Evolutionary conservation across 208 protist genomes (phyloP), one percentile per base, ranked within the genome.

Genomic region (Pavlovales sp.): DNA sequence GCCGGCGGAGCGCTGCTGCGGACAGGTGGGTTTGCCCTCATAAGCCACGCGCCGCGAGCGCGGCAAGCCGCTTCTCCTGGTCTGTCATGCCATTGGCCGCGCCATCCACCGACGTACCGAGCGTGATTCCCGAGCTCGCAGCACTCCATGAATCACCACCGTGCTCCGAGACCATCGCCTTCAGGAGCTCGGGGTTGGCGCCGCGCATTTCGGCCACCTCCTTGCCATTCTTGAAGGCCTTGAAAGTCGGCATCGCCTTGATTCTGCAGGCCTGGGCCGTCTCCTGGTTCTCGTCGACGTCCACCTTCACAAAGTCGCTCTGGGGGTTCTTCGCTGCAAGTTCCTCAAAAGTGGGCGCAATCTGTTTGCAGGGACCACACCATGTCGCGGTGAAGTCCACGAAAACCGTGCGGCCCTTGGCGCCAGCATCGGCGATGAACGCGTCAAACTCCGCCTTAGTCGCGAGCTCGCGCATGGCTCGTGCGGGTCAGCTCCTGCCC

Each of bases 301-400:
- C 82, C 0, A 86, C 82, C 79, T 84, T 30, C 4, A 80, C 26
- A 37, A 44, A 80, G 76, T 18, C 22, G 7, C 18, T 39, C 2
- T 39, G 36, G 34, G 75, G 75, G 75, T 32, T 39, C 75, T 36
- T 34, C 11, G 7, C 36, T 8, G 26, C n/a, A 28, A 95, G 38
- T 40, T 88, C 30, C 41, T 81, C 92, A 46, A 93, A 90, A 34
- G 91, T 34, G 75, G 93, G 93, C 32, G 89, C 91, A 71, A 95
- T 95, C 30, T 75, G 34, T 40, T 92, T 79, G 91, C 93, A 95
- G 0, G 93, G 93, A 8, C 93, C 93, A 76, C 93, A 95, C 93
- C 93, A 94, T 38, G 84, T 91, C 26, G 93, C 93, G 32, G 88
- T 90, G 75, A 94, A 94, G 86, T 94, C 93, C 36, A 94, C 88